phyloP scores from a whole-genome alignment of 768 basidiomycete species.

The Mycena latifolia region DNA sequence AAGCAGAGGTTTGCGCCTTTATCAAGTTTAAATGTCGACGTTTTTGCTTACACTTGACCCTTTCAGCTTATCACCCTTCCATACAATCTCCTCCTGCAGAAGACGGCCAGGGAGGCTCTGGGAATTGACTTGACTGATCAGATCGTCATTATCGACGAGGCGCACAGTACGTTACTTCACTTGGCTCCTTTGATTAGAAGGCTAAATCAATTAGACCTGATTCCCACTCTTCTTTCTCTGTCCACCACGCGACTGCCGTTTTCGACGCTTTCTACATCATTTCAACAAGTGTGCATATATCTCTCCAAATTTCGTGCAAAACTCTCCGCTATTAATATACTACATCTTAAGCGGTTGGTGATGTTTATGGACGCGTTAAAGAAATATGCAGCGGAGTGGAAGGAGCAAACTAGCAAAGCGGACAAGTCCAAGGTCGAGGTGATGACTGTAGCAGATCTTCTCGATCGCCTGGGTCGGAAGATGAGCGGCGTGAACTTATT shows the following conservation, averaged over 20 bases:
- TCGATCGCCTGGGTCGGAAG: slow-evolving; percentile 74
- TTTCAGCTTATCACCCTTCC: slow-evolving; percentile 89
- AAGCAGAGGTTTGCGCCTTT: slow-evolving; percentile 81
- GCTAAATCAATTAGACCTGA: slow-evolving; percentile 69
- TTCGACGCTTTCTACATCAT: slow-evolving; percentile 67
- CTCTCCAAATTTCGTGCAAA: slow-evolving; percentile 82
- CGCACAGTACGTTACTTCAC: slow-evolving; percentile 80
- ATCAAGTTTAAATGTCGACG: neutral
- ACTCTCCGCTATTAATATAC: slow-evolving; percentile 76
- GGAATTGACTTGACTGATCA: slow-evolving; percentile 89
- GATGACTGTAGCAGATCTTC: slow-evolving; percentile 75
- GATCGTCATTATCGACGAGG: slow-evolving; percentile 94
- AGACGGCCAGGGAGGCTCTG: slow-evolving; percentile 85
- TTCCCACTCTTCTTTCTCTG: slow-evolving; percentile 89
- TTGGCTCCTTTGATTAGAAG: neutral
- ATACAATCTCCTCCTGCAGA: slow-evolving; percentile 92
- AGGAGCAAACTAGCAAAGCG: slow-evolving; percentile 43
- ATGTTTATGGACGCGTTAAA: slow-evolving; percentile 78
- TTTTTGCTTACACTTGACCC: too few relatives aligned
- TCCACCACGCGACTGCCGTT: slow-evolving; percentile 79
- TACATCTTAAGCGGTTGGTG: slow-evolving; percentile 86
- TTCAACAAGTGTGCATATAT: slow-evolving; percentile 84
- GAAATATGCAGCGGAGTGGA: slow-evolving; percentile 71
- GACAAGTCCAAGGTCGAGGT: slow-evolving; percentile 59
- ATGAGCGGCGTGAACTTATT: slow-evolving; percentile 84